Evolutionary conservation across 768 basidiomycete genomes (phyloP), one percentile per base, ranked within the genome.

Genomic region (Boletus rubescentipes): DNA sequence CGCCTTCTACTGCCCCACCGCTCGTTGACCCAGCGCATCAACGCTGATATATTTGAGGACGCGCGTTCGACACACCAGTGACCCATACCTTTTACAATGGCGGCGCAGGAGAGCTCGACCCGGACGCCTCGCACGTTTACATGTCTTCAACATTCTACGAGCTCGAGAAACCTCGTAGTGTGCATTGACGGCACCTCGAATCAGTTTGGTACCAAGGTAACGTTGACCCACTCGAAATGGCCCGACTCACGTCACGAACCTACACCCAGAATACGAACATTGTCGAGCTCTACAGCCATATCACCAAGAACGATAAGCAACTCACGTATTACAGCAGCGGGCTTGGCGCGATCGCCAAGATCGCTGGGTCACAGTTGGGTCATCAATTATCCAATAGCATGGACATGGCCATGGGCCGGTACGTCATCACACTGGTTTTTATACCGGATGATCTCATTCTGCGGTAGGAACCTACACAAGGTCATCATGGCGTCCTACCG

Each of bases 121-220:
- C 58, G 37, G 2, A 40, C 14, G n/a, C 32, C 49, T 38, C 53
- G 41, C 36, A 34, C 23, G 0, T 58, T 37, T 49, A 41, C 36
- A 30, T 64, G 62, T 46, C 16, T 32, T 0, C 30, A 54, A 12
- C 21, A 10, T 3, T n/a, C 54, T 5, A 10, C 42, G 9, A 45
- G 14, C 31, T 58, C 49, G 1, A 51, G 65, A 29, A 66, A 60
- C 29, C 63, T 66, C 34, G 58, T 66, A 0, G 66, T 77, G 38
- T 74, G 73, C 58, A 69, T 76, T 18, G 75, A 76, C 32, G 76
- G 75, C 16, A 77, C 74, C 2, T 67, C 72, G 1, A 76, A 77
- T 45, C 69, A 70, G 36, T 75, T 74, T 53, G 67, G 75, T 3
- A 53, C 44, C 20, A 65, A 61, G 66, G 73, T 75, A 43, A 54